Conservation (phyloP, 1,284 basidiomycete species). For the Chiua sp. region DNA sequence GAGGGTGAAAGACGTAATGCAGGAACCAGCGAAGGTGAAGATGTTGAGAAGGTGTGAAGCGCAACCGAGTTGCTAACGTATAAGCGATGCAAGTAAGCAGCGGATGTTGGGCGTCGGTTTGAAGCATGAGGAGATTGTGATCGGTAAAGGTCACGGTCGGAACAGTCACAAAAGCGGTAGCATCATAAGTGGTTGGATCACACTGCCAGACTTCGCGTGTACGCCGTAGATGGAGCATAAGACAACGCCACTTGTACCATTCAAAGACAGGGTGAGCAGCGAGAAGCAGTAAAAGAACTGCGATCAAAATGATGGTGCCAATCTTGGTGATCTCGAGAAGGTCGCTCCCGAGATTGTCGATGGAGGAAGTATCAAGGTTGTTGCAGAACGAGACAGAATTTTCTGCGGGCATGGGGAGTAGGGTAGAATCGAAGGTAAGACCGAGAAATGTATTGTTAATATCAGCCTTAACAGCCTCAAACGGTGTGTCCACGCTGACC, state of each 20-base stretch:
- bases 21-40: constrained; percentile 80
- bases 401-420: constrained; percentile 75
- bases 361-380: constrained; percentile 78
- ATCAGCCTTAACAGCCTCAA: constrained; percentile 83
- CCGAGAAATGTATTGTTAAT: constrained; percentile 87
- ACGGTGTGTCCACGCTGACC: constrained; percentile 79
- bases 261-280: constrained; percentile 70
- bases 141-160: constrained; percentile 68
- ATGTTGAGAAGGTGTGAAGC: constrained; percentile 63
- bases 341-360: constrained; percentile 83
- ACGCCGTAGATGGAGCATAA: constrained; percentile 65
- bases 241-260: constrained; percentile 82
- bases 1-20: constrained; percentile 89
- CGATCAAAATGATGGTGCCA: constrained; percentile 72
- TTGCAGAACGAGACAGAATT: constrained; percentile 73
- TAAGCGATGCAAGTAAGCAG: constrained; percentile 70
- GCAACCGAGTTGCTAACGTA: constrained; percentile 52
- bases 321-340: constrained; percentile 80
- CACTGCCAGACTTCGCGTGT: constrained; percentile 77
- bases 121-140: constrained; percentile 78
- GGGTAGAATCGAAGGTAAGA: constrained; percentile 69
- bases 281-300: constrained; percentile 66
- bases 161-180: constrained; percentile 36
- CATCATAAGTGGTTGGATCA: constrained; percentile 65
- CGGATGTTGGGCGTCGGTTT: constrained; percentile 70